These are phyloP conservation scores for Myrica gale DNA, from an alignment of 306 rosid genomes.

Conservation along the genomic window DNA sequence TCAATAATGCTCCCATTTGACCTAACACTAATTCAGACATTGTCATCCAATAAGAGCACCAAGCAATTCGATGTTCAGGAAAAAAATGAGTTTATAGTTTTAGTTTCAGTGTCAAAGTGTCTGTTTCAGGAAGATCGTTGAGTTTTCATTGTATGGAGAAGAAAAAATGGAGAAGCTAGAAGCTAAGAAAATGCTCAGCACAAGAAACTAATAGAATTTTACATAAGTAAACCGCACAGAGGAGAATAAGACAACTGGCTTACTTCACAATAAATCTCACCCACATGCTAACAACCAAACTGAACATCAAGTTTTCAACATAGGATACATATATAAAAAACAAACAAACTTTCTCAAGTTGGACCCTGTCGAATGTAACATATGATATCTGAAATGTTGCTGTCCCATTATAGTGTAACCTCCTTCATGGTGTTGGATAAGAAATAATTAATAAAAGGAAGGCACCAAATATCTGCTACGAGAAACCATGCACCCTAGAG, in stretches of 20 bases:
- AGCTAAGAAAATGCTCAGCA: neutral
- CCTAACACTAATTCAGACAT: neutral
- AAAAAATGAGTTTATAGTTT: too few species aligned
- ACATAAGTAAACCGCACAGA: neutral
- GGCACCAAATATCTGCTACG: neutral
- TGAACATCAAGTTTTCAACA: neutral
- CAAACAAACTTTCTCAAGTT: neutral
- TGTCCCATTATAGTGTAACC: constrained; percentile 37
- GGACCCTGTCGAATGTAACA: neutral
- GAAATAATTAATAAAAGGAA: neutral
- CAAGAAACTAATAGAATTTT: neutral
- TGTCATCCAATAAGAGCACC: neutral
- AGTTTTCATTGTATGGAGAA: neutral
- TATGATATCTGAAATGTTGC: neutral
- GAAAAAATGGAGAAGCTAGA: neutral
- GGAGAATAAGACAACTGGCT: neutral
- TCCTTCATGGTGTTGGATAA: constrained; percentile 49
- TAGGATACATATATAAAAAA: neutral
- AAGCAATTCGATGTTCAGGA: neutral
- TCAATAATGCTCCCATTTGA: neutral
- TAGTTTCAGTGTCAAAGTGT: neutral
- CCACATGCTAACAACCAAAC: neutral
- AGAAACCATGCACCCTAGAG: neutral
- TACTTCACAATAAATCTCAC: too few species aligned
- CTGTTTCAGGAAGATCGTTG: neutral